Base-by-base conservation (phyloP, 495 filamentous ascomycete genomes). In the Xylaria acuta region DNA sequence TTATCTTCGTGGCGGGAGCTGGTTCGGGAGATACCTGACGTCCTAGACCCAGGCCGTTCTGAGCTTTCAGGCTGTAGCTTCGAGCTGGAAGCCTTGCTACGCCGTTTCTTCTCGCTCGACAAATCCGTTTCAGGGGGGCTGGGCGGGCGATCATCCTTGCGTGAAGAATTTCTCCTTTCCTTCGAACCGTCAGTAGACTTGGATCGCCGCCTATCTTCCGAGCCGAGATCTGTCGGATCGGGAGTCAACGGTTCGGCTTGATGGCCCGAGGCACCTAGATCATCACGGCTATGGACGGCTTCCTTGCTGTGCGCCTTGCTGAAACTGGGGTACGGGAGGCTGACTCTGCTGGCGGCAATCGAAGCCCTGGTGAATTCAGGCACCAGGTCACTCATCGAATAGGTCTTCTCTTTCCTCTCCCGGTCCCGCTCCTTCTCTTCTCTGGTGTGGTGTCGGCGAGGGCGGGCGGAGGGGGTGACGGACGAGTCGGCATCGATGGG, bases 231-330 rank as follows among this genome's bases (percentile, higher is more conserved):
- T 47, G 93, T 96, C 41, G 92, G 85, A 67, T 95, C 92, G 20
- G 93, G 93, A 0, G 93, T 96, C 69, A 89, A 90, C 41, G 90
- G 91, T 69, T 87, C 86, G 7, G 80, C 77, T 69, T 80, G 82
- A 34, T 79, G 81, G 47, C 82, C 77, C 3, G 73, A 77, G 30
- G 67, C 32, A 30, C 76, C 80, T 66, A 89, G 66, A 73, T 90
- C 88, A 69, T 90, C 89, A 74, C 86, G 86, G 78, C 87, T 89
- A 62, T 86, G 83, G 47, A 97, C 85, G 60, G 88, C 86, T 78
- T 97, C 94, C 79, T 93, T 95, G 87, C 93, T 96, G 78, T 97
- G 92, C 45, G 91, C 90, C 80, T 97, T 97, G 77, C 92, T 95
- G 83, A 97, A 96, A 22, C 84, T 86, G 5, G 95, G 94, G 78